Percentiles rank a stretch among this genome's conserved stretches.
These are phyloP conservation scores for Dalbergia cochinchinensis DNA, from an alignment of 306 rosid genomes.

Conservation along the genomic window DNA sequence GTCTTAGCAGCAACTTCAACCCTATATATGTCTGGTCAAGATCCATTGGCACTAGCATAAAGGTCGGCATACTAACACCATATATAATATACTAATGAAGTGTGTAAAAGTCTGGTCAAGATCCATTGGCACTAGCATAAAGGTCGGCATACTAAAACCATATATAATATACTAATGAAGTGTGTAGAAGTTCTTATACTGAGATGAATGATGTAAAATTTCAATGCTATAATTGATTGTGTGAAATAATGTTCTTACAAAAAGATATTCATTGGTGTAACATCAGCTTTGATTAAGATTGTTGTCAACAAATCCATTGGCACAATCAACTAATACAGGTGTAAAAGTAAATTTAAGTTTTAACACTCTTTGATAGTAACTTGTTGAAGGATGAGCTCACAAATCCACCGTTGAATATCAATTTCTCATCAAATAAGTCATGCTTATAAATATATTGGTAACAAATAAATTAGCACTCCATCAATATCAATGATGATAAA, in stretches of 20 bases:
- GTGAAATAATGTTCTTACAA: not conserved
- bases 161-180: no score
- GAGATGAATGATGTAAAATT: not conserved
- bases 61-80: no score
- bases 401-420: not conserved
- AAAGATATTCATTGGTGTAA: not conserved
- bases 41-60: no score
- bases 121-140: no score
- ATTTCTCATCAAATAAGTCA: not conserved
- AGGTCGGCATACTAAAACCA: no score
- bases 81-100: no score
- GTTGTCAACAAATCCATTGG: not conserved
- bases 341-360: not conserved
- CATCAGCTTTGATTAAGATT: slow-evolving; percentile 9
- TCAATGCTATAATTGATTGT: not conserved
- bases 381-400: not conserved
- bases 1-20: not conserved
- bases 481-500: not conserved
- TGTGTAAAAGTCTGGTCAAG: no score
- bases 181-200: no score
- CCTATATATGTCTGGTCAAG: no score
- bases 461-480: slow-evolving; percentile 1
- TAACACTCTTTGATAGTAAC: not conserved
- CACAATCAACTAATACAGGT: slow-evolving; percentile 6
- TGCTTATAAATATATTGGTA: not conserved